Evolutionary conservation across 352 stramenopile species (phyloP), one percentile per base, ranked within the genome.

Genomic region (Thraustochytrium striatum): DNA sequence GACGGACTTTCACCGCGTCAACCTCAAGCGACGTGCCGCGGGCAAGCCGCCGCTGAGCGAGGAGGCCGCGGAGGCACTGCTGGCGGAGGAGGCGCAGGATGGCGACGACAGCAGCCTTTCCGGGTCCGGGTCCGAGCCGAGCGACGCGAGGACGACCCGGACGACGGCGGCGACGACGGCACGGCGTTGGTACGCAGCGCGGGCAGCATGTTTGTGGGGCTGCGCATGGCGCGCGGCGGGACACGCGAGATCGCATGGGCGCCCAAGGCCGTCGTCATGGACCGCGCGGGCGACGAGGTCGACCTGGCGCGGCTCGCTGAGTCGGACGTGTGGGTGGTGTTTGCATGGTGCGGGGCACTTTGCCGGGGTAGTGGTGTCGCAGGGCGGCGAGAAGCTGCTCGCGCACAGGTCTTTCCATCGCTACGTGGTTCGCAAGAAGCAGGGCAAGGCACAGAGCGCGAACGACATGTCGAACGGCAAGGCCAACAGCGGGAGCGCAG

Each of bases 391-490:
- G 39, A 38, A 55, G 7, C 57, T 80, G 36, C 19, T 80, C 21
- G 70, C 53, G 19, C 41, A 28, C 55, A 80, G 79, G 58, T 69
- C 55, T 9, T 80, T 80, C 61, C 70, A 80, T 8, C 36, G 70
- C 0, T 80, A 80, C 36, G 58, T 80, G 11, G 57, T 80, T 52
- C 70, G 70, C 21, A 47, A 52, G 25, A 80, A 80, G 57, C 70
- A 80, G 36, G 70, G 70, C n/a, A 80, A 80, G 28, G 58, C 58
- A 5, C 70, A 80, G 33, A 72, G 55, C 30, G 58, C 55, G 16
- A 80, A 80, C 41, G 70, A 80, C 28, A 70, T n/a, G 21, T 78
- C 70, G 16, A 70, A 70, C 28, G 58, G 70, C 28, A 80, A 70
- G 8, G 70, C 70, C 16, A 80, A 80, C 32, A 72, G 55, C 35